A percentile compares a stretch with the other conserved stretches of the same genome.
phyloP scores from a whole-genome alignment of 257 asterid genomes.

The Nicotiana sylvestris region DNA sequence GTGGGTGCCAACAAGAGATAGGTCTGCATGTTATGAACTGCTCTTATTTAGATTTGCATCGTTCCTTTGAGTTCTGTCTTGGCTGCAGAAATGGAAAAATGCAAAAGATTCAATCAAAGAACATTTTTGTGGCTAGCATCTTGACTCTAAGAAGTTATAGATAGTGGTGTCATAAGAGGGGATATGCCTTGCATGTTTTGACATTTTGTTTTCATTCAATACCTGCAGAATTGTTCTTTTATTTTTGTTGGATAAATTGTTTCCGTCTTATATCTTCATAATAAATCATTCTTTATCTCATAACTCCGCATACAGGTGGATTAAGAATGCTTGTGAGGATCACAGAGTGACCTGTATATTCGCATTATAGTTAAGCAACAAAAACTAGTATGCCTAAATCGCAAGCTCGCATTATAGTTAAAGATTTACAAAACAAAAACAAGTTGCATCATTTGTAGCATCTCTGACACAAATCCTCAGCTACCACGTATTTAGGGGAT shows the following conservation, averaged over 20 bases:
- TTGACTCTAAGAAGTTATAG: neutral
- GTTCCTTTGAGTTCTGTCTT: neutral
- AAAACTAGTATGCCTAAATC: no score
- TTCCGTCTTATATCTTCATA: neutral
- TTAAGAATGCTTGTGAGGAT: neutral
- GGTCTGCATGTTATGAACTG: neutral
- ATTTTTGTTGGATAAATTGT: neutral
- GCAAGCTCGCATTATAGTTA: no score
- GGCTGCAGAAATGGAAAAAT: neutral
- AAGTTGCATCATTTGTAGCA: neutral
- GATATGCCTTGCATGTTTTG: neutral
- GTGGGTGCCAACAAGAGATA: slow-evolving; percentile 8
- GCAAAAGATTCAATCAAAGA: neutral
- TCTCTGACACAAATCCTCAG: neutral
- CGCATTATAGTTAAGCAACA: no score
- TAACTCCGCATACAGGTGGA: neutral
- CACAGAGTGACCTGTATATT: neutral
- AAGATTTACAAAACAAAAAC: no score
- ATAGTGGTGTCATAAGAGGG: neutral
- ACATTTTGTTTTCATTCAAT: neutral
- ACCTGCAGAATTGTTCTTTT: neutral
- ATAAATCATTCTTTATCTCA: neutral
- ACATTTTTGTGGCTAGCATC: neutral
- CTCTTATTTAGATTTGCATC: neutral
- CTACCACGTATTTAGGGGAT: neutral